Evolutionary conservation across 148 eudicot genomes (phyloP).

Genomic region (Nepenthes gracilis): DNA sequence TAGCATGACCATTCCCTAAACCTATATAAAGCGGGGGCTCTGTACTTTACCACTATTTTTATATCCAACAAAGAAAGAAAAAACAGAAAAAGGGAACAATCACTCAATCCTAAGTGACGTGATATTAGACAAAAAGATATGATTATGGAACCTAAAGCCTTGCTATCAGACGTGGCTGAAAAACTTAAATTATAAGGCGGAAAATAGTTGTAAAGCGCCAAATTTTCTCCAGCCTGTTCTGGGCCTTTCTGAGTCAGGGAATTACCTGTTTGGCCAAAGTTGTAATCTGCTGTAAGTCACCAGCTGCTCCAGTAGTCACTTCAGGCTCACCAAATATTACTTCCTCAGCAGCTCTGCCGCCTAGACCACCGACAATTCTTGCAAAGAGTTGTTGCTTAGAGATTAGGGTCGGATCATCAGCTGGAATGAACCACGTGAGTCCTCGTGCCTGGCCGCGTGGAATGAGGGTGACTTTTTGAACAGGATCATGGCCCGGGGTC

Average conservation of each 20-base stretch:
- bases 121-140: too few species aligned
- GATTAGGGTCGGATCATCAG: constrained; percentile 94
- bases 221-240: neutral
- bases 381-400: constrained; percentile 96
- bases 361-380: constrained; percentile 96
- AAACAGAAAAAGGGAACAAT: too few species aligned
- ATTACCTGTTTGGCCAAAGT: constrained; percentile 93
- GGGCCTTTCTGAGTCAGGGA: too few species aligned
- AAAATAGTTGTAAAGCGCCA: neutral
- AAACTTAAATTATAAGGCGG: too few species aligned
- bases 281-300: constrained; percentile 97
- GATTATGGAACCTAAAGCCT: too few species aligned
- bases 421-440: constrained; percentile 95
- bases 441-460: constrained; percentile 99
- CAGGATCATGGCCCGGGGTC: constrained; percentile 98
- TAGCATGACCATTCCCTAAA: too few species aligned
- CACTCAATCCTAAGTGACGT: too few species aligned
- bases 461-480: constrained; percentile 89
- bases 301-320: constrained; percentile 96
- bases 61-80: too few species aligned
- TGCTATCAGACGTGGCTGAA: too few species aligned
- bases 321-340: constrained; percentile 91
- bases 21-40: too few species aligned
- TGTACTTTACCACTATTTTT: too few species aligned
- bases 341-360: constrained; percentile 99